phyloP scores from a whole-genome alignment of 2,329 filamentous ascomycete genomes.

The Penicillium verrucosum region DNA sequence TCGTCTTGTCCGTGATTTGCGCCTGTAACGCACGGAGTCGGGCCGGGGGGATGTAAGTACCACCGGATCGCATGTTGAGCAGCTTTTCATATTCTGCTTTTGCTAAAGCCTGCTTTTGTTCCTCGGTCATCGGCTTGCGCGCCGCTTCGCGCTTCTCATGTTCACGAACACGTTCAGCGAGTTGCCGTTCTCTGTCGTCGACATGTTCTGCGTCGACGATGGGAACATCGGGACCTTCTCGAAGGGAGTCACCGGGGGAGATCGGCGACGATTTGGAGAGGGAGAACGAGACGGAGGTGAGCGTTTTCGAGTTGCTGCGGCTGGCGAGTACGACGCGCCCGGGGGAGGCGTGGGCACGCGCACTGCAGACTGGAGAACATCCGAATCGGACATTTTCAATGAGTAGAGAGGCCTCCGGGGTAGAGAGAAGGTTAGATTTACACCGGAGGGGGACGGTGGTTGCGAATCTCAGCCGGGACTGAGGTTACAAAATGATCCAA shows the following conservation, averaged over 20 bases:
- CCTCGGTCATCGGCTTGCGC: constrained; percentile 61
- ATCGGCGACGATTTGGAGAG: constrained; percentile 51
- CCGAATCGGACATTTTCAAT: constrained; percentile 43
- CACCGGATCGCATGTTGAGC: constrained; percentile 86
- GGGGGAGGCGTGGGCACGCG: constrained; percentile 57
- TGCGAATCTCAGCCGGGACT: constrained; percentile 8
- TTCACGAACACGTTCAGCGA: constrained; percentile 53
- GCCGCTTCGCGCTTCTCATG: constrained; percentile 48
- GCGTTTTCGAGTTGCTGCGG: constrained; percentile 54
- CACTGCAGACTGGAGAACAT: constrained; percentile 55
- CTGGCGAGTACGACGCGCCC: constrained; percentile 47
- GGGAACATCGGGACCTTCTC: constrained; percentile 41
- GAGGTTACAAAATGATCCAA: constrained; percentile 4
- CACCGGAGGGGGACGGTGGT: constrained; percentile 9
- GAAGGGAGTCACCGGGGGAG: constrained; percentile 40
- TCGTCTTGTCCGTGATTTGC: constrained; percentile 93
- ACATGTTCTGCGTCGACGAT: constrained; percentile 51
- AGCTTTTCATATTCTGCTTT: constrained; percentile 94
- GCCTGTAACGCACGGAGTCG: constrained; percentile 87
- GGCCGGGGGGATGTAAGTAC: constrained; percentile 93
- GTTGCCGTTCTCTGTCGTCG: constrained; percentile 49
- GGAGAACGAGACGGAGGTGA: constrained; percentile 55
- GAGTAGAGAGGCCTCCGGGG: constrained; percentile 9
- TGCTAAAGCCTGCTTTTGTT: constrained; percentile 80
- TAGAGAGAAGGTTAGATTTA: not conserved